A percentile compares a stretch with the other conserved stretches of the same genome.
phyloP scores from a whole-genome alignment of 2,329 filamentous ascomycete species.

The Ophiostoma quercus region DNA sequence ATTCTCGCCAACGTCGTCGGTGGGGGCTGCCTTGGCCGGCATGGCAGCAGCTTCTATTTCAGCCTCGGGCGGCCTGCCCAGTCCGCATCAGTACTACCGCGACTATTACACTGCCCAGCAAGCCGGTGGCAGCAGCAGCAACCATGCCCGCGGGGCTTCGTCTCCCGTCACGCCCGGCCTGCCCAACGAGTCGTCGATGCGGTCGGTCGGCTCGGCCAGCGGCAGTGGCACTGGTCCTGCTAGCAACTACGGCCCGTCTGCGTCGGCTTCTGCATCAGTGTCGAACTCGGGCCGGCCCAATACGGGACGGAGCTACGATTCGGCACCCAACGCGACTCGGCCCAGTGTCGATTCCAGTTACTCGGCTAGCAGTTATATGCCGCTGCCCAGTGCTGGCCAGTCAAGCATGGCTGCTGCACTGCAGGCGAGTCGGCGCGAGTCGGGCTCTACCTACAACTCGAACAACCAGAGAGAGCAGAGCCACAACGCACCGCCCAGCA shows the following conservation, averaged over 20 bases:
- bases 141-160: slow-evolving; percentile 46
- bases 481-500: slow-evolving; percentile 38
- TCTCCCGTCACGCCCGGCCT: slow-evolving; percentile 42
- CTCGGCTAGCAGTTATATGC: slow-evolving; percentile 32
- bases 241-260: background rate
- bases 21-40: background rate
- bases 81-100: slow-evolving; percentile 52
- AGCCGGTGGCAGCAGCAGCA: slow-evolving; percentile 21
- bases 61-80: slow-evolving; percentile 33
- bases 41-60: slow-evolving; percentile 15
- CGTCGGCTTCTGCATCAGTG: background rate
- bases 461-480: slow-evolving; percentile 33
- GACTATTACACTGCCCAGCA: slow-evolving; percentile 44
- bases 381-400: slow-evolving; percentile 49
- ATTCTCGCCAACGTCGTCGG: slow-evolving; percentile 44
- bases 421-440: slow-evolving; percentile 43
- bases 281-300: slow-evolving; percentile 45
- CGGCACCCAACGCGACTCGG: slow-evolving; percentile 33
- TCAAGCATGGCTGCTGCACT: slow-evolving; percentile 35
- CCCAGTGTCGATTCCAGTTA: slow-evolving; percentile 28
- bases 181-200: slow-evolving; percentile 33
- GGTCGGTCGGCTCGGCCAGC: slow-evolving; percentile 45
- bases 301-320: slow-evolving; percentile 57
- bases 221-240: slow-evolving; percentile 29
- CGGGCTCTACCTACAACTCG: slow-evolving; percentile 51